Percentiles rank a stretch among this genome's conserved stretches.
These are phyloP conservation scores for Citrus inodora DNA, from an alignment of 345 rosid genomes.

Conservation along the genomic window DNA sequence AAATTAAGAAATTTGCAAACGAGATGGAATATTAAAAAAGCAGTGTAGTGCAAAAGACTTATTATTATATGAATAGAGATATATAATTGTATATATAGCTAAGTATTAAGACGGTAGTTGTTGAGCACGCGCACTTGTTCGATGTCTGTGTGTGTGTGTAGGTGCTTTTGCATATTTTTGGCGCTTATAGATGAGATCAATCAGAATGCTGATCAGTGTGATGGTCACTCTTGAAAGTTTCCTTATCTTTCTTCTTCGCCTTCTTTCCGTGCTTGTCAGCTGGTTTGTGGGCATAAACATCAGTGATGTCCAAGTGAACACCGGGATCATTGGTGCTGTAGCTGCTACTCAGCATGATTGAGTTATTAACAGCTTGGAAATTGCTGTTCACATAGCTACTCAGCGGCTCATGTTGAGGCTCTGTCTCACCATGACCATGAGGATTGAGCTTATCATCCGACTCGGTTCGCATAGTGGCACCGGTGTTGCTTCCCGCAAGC, in stretches of 20 bases:
- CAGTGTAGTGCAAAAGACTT: not conserved
- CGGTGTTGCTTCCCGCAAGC: conserved; percentile 72
- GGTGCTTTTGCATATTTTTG: no score
- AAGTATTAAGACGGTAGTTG: not conserved
- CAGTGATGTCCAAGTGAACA: conserved; percentile 72
- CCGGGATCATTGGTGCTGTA: conserved; percentile 86
- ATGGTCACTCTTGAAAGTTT: conserved; percentile 12
- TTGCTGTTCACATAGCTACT: conserved; percentile 82
- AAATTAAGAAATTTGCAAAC: no score
- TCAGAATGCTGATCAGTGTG: conserved; percentile 7
- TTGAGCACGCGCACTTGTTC: not conserved
- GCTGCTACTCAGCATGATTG: conserved; percentile 65
- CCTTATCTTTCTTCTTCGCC: conserved; percentile 32
- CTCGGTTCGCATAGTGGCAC: conserved; percentile 73
- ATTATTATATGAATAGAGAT: not conserved
- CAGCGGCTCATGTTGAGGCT: conserved; percentile 41
- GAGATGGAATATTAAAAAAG: no score
- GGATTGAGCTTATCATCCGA: conserved; percentile 34
- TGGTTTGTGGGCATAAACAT: conserved; percentile 23
- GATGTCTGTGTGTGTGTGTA: no score
- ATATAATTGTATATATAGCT: no score
- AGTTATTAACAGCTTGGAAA: conserved; percentile 87
- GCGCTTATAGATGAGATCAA: not conserved
- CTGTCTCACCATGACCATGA: conserved; percentile 29
- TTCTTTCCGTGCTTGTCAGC: conserved; percentile 14